phyloP scores from a whole-genome alignment of 106 monocot genomes.

The Phalaenopsis equestris region DNA sequence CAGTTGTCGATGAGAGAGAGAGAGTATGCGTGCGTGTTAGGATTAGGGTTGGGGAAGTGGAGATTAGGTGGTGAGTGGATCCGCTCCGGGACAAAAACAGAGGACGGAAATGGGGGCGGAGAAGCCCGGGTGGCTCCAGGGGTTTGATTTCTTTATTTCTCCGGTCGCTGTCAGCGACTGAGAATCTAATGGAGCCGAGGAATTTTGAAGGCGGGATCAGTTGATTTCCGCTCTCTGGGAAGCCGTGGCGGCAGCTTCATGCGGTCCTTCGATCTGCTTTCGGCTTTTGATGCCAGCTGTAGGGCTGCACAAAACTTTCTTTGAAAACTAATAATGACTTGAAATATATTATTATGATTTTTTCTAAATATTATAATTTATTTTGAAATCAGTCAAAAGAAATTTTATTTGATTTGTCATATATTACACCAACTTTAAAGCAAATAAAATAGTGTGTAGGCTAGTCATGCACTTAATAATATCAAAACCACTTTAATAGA shows the following conservation, averaged over 20 bases:
- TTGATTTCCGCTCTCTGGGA: background rate
- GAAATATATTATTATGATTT: too few species aligned
- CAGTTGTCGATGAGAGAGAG: background rate
- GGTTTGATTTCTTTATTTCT: slow-evolving; percentile 2
- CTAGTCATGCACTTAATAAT: too few species aligned
- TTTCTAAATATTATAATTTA: too few species aligned
- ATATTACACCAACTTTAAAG: too few species aligned
- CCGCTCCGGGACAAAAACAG: slow-evolving; percentile 12
- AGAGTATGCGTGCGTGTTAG: background rate
- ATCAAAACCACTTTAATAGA: too few species aligned
- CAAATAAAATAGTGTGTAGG: too few species aligned
- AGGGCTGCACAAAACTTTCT: too few species aligned
- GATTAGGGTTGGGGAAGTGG: slow-evolving; percentile 1
- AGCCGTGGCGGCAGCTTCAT: background rate
- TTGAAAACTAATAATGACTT: too few species aligned
- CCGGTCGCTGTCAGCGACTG: slow-evolving; percentile 1
- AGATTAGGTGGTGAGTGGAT: slow-evolving; percentile 15
- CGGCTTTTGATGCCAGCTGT: too few species aligned
- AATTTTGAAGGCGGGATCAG: background rate
- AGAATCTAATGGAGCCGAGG: background rate
- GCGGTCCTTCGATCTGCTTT: too few species aligned
- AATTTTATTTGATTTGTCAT: too few species aligned
- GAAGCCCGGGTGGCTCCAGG: slow-evolving; percentile 1
- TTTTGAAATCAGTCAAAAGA: too few species aligned
- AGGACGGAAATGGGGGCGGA: background rate